These are phyloP conservation scores for Pilaira anomala DNA, from an alignment of 192 early-diverging fungal genomes.

Conservation along the genomic window DNA sequence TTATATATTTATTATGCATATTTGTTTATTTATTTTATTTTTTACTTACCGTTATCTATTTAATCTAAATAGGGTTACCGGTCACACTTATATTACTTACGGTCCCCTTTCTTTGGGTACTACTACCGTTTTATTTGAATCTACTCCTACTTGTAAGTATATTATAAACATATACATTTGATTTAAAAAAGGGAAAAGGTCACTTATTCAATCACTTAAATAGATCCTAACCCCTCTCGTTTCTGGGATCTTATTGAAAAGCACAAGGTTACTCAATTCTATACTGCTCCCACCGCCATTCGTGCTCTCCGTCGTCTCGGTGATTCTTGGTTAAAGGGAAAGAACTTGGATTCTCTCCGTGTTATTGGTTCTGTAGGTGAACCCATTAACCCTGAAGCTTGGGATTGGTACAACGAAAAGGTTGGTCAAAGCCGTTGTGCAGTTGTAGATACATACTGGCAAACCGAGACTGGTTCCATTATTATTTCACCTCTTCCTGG, in stretches of 20 bases:
- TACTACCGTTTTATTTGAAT: constrained; percentile 93
- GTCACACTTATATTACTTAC: constrained; percentile 89
- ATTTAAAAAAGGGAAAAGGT: too few species aligned
- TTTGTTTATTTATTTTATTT: too few species aligned
- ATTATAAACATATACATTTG: constrained; percentile 57
- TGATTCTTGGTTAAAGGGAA: constrained; percentile 68
- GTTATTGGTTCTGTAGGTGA: constrained; percentile 94
- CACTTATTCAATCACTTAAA: constrained; percentile 12
- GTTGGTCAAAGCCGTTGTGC: constrained; percentile 84
- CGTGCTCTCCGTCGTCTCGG: constrained; percentile 86
- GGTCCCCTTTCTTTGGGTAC: constrained; percentile 83
- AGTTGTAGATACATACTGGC: constrained; percentile 95
- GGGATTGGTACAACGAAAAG: constrained; percentile 93
- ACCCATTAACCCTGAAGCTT: constrained; percentile 96
- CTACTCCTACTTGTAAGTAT: constrained; percentile 70
- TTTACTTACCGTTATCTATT: too few species aligned
- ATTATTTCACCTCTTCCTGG: constrained; percentile 91
- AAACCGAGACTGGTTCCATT: constrained; percentile 89
- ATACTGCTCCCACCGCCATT: constrained; percentile 97
- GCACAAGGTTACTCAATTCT: constrained; percentile 93
- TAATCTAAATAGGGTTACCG: constrained; percentile 56
- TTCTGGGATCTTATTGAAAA: constrained; percentile 84
- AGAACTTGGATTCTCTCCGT: constrained; percentile 79
- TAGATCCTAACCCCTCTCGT: constrained; percentile 78
- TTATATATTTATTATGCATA: too few species aligned